A percentile compares a stretch with the other conserved stretches of the same genome.
phyloP scores from a whole-genome alignment of 2,329 filamentous ascomycete genomes.

The Botrytis sinoallii region DNA sequence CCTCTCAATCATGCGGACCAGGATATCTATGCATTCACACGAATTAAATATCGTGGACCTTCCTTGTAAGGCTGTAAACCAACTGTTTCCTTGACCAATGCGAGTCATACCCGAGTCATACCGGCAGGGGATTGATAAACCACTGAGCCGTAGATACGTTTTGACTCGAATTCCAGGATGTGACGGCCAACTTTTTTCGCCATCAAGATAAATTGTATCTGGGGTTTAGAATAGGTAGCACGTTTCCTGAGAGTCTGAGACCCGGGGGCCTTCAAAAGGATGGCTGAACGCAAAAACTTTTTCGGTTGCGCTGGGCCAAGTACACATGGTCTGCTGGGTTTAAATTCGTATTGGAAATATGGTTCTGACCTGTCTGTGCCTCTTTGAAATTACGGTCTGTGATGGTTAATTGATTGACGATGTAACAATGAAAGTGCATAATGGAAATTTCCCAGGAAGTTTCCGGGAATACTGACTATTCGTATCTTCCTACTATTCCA shows the following conservation, averaged over 20 bases:
- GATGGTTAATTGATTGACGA: not conserved
- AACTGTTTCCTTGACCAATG: constrained; percentile 3
- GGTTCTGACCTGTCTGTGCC: not conserved
- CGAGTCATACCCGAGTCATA: constrained; percentile 8
- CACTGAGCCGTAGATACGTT: not conserved
- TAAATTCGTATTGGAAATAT: not conserved
- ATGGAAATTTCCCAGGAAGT: no score
- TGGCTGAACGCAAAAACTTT: not conserved
- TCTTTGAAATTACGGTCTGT: not conserved
- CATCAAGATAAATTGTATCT: not conserved
- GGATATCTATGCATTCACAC: not conserved
- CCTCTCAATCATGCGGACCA: constrained; percentile 1
- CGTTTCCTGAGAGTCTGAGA: no score
- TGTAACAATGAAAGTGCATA: not conserved
- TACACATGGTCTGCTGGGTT: not conserved
- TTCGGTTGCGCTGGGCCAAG: not conserved
- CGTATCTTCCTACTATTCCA: not conserved
- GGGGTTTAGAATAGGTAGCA: not conserved
- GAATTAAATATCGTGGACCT: not conserved
- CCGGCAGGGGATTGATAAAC: not conserved
- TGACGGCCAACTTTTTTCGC: not conserved
- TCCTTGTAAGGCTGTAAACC: constrained; percentile 15
- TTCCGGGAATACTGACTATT: not conserved
- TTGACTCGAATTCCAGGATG: not conserved
- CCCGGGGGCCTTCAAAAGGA: not conserved